Evolutionary conservation across 768 basidiomycete species (phyloP).

Genomic region (Rhodotorula paludigena): DNA sequence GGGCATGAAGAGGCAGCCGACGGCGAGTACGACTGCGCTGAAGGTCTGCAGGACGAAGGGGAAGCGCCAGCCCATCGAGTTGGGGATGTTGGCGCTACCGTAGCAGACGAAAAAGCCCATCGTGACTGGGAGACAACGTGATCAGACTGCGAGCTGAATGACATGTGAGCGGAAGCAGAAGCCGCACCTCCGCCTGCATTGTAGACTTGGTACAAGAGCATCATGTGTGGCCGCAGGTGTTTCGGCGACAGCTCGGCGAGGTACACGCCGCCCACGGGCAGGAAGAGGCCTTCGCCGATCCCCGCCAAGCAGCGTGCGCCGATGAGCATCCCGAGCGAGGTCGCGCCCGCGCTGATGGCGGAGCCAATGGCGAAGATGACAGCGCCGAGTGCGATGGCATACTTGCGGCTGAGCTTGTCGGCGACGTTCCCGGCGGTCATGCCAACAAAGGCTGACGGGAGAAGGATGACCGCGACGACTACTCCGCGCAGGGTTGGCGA

Average conservation of each 20-base stretch:
- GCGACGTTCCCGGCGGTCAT: conserved; percentile 49
- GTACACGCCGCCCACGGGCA: neutral
- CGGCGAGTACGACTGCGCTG: conserved; percentile 40
- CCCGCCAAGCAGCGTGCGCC: conserved; percentile 54
- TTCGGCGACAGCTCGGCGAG: conserved; percentile 52
- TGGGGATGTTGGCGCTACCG: conserved; percentile 45
- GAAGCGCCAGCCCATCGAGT: conserved; percentile 49
- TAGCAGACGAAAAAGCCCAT: conserved; percentile 52
- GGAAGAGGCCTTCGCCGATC: conserved; percentile 13
- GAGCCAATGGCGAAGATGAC: conserved; percentile 52
- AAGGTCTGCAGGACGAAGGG: conserved; percentile 44
- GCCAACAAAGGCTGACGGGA: conserved; percentile 37
- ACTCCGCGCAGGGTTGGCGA: conserved; percentile 51
- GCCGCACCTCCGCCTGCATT: conserved; percentile 51
- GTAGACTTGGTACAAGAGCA: conserved; percentile 51
- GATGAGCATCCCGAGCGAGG: conserved; percentile 48
- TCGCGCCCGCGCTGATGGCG: conserved; percentile 42
- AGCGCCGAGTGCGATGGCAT: conserved; percentile 52
- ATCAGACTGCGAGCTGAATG: neutral
- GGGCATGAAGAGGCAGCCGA: conserved; percentile 46
- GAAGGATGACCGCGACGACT: conserved; percentile 43
- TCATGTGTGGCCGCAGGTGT: conserved; percentile 50
- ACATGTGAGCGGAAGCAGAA: conserved; percentile 39
- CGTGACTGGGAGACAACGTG: neutral
- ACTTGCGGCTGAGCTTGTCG: conserved; percentile 53